Base-by-base conservation (phyloP, 352 stramenopile genomes). In the Phytophthora agathidicida region DNA sequence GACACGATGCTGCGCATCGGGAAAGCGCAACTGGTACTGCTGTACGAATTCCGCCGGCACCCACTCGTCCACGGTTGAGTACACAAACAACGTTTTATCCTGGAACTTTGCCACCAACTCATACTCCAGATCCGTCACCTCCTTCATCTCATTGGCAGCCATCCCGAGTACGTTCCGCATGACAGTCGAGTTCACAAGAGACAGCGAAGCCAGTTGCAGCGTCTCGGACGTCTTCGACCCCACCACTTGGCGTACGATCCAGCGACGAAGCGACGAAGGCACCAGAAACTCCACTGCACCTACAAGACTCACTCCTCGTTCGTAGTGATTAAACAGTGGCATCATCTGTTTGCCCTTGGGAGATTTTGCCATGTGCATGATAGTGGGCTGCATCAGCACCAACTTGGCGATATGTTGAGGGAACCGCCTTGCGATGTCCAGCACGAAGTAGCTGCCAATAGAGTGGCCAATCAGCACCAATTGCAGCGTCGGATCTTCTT, bases 321-420 rank as follows among this genome's bases (percentile, higher is more conserved):
- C 33, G 46, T 60, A 75, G 49, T 77, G 46, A 0, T 62, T 49
- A 39, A 92, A 86, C 17, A 92, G 20, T 5, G 77, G 80, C 56
- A 68, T 70, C 61, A 90, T 71, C 28, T 67, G 39, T 17, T 48
- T 58, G 31, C 73, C 83, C 42, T 88, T 79, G 3, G 59, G 42
- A 8, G 78, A 78, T 20, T 71, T 33, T 0, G 60, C 76, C 43
- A 92, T 88, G 64, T 86, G 74, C 67, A 77, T 77, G 53, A 92
- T 77, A 11, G 78, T 82, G 2, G 83, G 83, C 51, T 90, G 80
- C 76, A 92, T 88, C 17, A 90, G 48, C 45, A 89, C 81, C 10
- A 89, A 36, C 67, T 78, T 87, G 35, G 58, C 69, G 33, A 90
- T 65, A 20, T 75, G 74, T 33, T 80, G 46, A 14, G 77, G 80